phyloP scores from a whole-genome alignment of 305 asterid species.

The Stenogyne calaminthoides region DNA sequence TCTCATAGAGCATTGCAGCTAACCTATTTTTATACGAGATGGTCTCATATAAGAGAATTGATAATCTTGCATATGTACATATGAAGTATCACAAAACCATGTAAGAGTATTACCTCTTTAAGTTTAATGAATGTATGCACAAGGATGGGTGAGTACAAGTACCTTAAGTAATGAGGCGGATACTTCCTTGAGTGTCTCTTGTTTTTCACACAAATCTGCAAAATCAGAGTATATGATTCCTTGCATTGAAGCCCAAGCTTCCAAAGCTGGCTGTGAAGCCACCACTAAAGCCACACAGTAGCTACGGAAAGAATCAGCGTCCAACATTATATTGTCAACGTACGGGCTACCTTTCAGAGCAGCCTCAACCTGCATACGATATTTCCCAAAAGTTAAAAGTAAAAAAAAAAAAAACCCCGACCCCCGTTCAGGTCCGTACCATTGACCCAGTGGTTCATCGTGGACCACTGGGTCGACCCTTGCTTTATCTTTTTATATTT shows the following conservation, averaged over 20 bases:
- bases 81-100: too few species aligned
- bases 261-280: slow-evolving; percentile 67
- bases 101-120: too few species aligned
- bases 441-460: too few species aligned
- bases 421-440: too few species aligned
- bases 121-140: not conserved
- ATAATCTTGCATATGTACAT: not conserved
- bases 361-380: slow-evolving; percentile 77
- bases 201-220: slow-evolving; percentile 65
- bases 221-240: slow-evolving; percentile 62
- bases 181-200: slow-evolving; percentile 76
- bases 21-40: too few species aligned
- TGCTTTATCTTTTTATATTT: too few species aligned
- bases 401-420: not conserved
- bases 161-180: slow-evolving; percentile 74
- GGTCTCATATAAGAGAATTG: too few species aligned
- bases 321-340: slow-evolving; percentile 83
- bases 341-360: slow-evolving; percentile 67
- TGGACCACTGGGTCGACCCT: too few species aligned
- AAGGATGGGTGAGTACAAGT: slow-evolving; percentile 11
- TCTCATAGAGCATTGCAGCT: not conserved
- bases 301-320: slow-evolving; percentile 82
- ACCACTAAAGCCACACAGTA: slow-evolving; percentile 93
- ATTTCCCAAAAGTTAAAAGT: not conserved
- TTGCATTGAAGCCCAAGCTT: slow-evolving; percentile 77